These are phyloP conservation scores for Baeospora myosura DNA, from an alignment of 1,284 basidiomycete genomes.

Conservation along the genomic window DNA sequence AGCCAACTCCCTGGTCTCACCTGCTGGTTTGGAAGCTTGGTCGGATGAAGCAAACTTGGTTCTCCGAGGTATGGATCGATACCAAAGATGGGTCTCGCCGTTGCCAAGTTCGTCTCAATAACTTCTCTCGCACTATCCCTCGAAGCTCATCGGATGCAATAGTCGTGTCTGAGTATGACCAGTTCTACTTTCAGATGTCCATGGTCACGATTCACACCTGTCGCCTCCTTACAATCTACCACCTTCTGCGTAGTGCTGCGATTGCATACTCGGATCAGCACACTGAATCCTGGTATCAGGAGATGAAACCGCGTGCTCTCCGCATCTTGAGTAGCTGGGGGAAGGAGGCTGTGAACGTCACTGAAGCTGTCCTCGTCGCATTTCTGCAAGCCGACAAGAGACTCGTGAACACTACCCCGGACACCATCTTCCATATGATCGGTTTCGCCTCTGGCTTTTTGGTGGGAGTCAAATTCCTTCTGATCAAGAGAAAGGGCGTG, in stretches of 20 bases:
- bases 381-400: conserved; percentile 1
- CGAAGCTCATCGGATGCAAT: neutral
- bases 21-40: neutral
- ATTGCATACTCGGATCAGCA: neutral
- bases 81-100: neutral
- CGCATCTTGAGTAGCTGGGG: conserved; percentile 1
- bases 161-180: conserved; percentile 3
- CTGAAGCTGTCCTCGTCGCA: conserved; percentile 3
- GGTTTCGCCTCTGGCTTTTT: conserved; percentile 2
- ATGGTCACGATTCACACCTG: neutral
- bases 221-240: neutral
- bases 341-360: conserved; percentile 1
- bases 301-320: neutral
- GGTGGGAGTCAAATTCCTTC: conserved; percentile 2
- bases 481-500: neutral
- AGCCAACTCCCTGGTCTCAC: neutral
- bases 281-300: neutral
- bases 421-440: conserved; percentile 4
- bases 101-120: neutral
- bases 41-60: neutral
- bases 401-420: conserved; percentile 3
- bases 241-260: neutral
- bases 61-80: neutral
- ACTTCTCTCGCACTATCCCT: neutral
- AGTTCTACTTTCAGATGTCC: conserved; percentile 2